These are phyloP conservation scores for Letharia columbiana DNA, from an alignment of 495 filamentous ascomycete species.

Conservation along the genomic window DNA sequence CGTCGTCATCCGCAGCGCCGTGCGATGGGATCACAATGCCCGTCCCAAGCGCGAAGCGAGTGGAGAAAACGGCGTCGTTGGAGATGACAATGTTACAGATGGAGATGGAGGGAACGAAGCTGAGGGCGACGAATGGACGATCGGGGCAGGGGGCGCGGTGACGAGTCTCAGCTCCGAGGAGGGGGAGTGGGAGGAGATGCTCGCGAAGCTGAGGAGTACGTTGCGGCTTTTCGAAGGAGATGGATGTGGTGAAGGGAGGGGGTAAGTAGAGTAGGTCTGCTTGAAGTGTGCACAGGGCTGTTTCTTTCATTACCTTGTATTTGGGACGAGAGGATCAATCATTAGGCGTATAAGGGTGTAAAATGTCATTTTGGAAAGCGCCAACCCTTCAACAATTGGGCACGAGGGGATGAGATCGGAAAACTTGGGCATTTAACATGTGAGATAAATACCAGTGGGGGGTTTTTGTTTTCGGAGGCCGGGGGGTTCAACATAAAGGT, in stretches of 20 bases:
- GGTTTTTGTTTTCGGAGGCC: neutral
- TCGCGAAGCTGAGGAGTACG: slow-evolving; percentile 65
- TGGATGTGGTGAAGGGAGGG: neutral
- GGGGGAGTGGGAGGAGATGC: slow-evolving; percentile 88
- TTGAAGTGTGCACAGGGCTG: neutral
- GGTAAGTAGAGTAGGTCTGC: neutral
- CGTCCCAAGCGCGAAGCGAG: slow-evolving; percentile 8
- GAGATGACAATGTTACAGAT: neutral
- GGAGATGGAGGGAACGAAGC: slow-evolving; percentile 7
- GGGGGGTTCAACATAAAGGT: neutral
- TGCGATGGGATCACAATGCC: slow-evolving; percentile 53
- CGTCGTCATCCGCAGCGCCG: slow-evolving; percentile 74
- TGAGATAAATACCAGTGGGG: neutral
- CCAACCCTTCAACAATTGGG: neutral
- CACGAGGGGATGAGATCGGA: neutral
- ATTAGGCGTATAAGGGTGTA: neutral
- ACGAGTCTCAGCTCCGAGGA: slow-evolving; percentile 68
- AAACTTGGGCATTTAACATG: neutral
- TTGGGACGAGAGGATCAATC: too few species aligned
- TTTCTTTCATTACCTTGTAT: too few species aligned
- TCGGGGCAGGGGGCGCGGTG: slow-evolving; percentile 84
- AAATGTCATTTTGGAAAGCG: too few species aligned
- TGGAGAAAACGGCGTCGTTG: slow-evolving; percentile 9
- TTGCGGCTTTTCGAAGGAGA: slow-evolving; percentile 39
- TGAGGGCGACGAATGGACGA: slow-evolving; percentile 49